Evolutionary conservation across 768 basidiomycete genomes (phyloP).

Genomic region (Lactarius quietus): DNA sequence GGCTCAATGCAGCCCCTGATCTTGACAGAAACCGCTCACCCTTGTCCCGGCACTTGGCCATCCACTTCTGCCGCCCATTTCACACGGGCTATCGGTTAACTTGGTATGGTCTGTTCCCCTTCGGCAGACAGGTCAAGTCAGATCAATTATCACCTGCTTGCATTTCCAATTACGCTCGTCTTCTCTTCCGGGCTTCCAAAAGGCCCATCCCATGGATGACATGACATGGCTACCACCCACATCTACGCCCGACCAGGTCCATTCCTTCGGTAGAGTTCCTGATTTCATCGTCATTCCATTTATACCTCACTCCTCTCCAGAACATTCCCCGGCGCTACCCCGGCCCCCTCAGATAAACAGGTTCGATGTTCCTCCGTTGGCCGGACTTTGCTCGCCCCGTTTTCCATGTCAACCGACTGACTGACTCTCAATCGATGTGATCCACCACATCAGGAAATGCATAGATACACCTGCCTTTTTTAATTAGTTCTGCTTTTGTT

Average conservation of each 20-base stretch:
- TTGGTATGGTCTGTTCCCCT: neutral
- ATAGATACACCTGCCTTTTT: neutral
- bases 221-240: conserved; percentile 9
- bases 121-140: neutral
- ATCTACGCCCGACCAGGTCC: conserved; percentile 11
- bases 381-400: conserved; percentile 23
- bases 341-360: conserved; percentile 2
- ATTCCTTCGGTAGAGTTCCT: neutral
- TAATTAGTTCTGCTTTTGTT: neutral
- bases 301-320: neutral
- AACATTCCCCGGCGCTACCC: conserved; percentile 22
- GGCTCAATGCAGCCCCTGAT: conserved; percentile 20
- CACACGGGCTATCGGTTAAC: conserved; percentile 25
- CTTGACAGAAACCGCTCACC: conserved; percentile 27
- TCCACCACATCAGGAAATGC: neutral
- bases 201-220: neutral
- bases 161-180: neutral
- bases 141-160: conserved; percentile 14
- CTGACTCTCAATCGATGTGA: neutral
- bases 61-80: conserved; percentile 15
- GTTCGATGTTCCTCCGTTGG: conserved; percentile 16
- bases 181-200: conserved; percentile 6
- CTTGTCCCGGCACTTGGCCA: conserved; percentile 4
- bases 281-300: conserved; percentile 17
- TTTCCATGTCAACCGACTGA: conserved; percentile 4